Conservation (phyloP, 2,329 filamentous ascomycete genomes). For the Trichoderma koningii region DNA sequence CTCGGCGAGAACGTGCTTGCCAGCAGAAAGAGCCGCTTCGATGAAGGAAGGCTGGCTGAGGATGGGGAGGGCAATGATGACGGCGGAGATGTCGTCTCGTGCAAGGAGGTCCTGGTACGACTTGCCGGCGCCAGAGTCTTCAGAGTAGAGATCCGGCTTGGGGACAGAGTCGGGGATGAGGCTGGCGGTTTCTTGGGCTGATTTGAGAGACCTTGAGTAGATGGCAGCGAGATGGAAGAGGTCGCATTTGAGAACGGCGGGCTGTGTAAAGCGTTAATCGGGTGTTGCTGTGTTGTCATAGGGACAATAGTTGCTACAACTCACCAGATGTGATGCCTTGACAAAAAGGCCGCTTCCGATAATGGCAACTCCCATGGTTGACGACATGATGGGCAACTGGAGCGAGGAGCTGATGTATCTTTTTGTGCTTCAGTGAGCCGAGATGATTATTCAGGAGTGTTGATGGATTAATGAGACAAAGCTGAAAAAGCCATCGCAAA, state of each 20-base stretch:
- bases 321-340: slow-evolving; percentile 58
- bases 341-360: slow-evolving; percentile 66
- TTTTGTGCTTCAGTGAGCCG: neutral
- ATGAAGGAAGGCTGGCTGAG: slow-evolving; percentile 60
- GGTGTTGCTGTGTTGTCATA: neutral
- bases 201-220: slow-evolving; percentile 63
- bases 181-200: slow-evolving; percentile 52
- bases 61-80: slow-evolving; percentile 66
- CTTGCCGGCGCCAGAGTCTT: slow-evolving; percentile 51
- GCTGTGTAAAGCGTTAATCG: slow-evolving; percentile 38
- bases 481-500: neutral
- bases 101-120: slow-evolving; percentile 54
- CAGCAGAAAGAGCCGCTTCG: slow-evolving; percentile 59
- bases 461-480: neutral
- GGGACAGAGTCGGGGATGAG: slow-evolving; percentile 40
- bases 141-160: slow-evolving; percentile 57
- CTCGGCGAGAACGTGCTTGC: slow-evolving; percentile 70
- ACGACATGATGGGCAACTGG: neutral
- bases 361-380: slow-evolving; percentile 56
- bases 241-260: slow-evolving; percentile 58
- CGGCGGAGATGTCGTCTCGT: slow-evolving; percentile 56
- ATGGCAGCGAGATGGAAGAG: slow-evolving; percentile 61
- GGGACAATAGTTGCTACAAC: neutral
- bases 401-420: neutral
- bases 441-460: neutral